These are phyloP conservation scores for Selaginella moellendorffii DNA, from an alignment of 75 land plant species.

Conservation along the genomic window DNA sequence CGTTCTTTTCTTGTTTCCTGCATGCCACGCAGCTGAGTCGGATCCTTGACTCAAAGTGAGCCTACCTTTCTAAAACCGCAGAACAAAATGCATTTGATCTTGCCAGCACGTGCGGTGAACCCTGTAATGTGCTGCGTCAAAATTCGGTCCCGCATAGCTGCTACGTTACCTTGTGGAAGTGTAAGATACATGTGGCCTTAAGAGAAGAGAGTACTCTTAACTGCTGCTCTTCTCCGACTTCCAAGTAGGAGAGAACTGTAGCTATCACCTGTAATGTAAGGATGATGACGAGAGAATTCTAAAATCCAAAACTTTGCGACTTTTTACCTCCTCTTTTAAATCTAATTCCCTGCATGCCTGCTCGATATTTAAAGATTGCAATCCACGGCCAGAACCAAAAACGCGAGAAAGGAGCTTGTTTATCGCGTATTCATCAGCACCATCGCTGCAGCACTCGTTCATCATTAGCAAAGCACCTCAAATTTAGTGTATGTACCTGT, in stretches of 20 bases:
- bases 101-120: not conserved
- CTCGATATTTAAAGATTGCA: slow-evolving; percentile 48
- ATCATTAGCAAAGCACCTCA: no score
- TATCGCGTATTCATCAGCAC: slow-evolving; percentile 66
- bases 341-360: slow-evolving; percentile 63
- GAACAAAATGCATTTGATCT: not conserved
- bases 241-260: slow-evolving; percentile 68
- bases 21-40: slow-evolving; percentile 7
- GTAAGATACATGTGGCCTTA: slow-evolving; percentile 57
- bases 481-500: no score
- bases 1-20: slow-evolving; percentile 72
- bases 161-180: slow-evolving; percentile 65
- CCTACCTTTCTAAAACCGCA: slow-evolving; percentile 19
- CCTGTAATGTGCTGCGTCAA: not conserved
- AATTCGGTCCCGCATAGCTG: not conserved
- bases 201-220: slow-evolving; percentile 50
- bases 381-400: slow-evolving; percentile 25
- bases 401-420: slow-evolving; percentile 52
- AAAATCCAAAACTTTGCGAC: not conserved
- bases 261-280: slow-evolving; percentile 50
- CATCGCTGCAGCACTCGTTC: slow-evolving; percentile 80
- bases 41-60: not conserved
- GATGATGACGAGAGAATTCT: not conserved
- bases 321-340: slow-evolving; percentile 78
- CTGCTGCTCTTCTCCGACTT: slow-evolving; percentile 71